Evolutionary conservation across 2,329 filamentous ascomycete species (phyloP).

Genomic region (Trichoderma sp.): DNA sequence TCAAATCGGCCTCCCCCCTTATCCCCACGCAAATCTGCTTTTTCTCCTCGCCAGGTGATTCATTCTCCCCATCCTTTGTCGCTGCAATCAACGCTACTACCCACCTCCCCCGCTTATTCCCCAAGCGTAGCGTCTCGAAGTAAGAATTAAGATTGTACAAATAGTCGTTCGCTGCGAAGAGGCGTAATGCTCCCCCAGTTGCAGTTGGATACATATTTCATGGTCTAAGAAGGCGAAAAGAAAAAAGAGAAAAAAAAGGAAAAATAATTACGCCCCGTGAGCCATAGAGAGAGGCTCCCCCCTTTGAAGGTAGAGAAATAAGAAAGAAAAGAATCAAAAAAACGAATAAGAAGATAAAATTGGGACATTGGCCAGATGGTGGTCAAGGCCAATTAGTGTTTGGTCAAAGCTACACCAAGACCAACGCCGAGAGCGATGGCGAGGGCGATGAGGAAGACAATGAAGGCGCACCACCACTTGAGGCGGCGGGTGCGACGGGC

Average conservation of each 20-base stretch:
- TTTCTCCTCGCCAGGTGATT: background rate
- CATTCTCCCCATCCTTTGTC: background rate
- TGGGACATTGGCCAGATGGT: background rate
- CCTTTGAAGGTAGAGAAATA: background rate
- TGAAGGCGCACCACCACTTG: slow-evolving; percentile 75
- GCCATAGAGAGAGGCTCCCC: background rate
- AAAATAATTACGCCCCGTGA: slow-evolving; percentile 14
- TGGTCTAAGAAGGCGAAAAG: slow-evolving; percentile 7
- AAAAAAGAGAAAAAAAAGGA: background rate
- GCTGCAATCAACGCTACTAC: slow-evolving; percentile 11
- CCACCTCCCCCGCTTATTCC: background rate
- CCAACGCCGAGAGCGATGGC: slow-evolving; percentile 54
- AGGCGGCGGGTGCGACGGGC: slow-evolving; percentile 67
- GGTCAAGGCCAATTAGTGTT: background rate
- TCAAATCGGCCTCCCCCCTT: background rate
- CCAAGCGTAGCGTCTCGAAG: slow-evolving; percentile 10
- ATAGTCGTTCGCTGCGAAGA: slow-evolving; percentile 16
- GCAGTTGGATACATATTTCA: slow-evolving; percentile 15
- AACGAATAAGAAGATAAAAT: too few species aligned
- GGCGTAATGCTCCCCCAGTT: background rate
- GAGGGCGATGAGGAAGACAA: slow-evolving; percentile 57
- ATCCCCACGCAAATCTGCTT: background rate
- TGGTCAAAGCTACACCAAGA: slow-evolving; percentile 46
- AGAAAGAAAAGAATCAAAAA: background rate
- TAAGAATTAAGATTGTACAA: slow-evolving; percentile 19